These are phyloP conservation scores for Kodamaea fukazawae DNA, from an alignment of 805 yeast genomes.

Conservation along the genomic window DNA sequence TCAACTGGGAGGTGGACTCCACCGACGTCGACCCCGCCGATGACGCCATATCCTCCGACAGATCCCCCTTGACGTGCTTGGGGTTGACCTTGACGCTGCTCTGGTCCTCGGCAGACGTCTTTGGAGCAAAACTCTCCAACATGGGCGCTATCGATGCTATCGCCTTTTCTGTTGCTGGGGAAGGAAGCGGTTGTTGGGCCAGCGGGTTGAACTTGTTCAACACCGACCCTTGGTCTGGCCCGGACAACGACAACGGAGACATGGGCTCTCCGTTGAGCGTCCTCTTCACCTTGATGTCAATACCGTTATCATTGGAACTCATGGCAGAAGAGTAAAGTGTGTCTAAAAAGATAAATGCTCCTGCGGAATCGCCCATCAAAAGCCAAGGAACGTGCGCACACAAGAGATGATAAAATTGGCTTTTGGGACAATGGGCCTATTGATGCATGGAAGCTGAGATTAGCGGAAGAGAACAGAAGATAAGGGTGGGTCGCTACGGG, in stretches of 20 bases:
- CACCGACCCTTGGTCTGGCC: slow-evolving; percentile 1
- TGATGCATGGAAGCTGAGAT: too few species aligned
- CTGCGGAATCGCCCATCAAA: slow-evolving; percentile 1
- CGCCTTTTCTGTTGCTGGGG: slow-evolving; percentile 50
- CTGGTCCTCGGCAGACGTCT: slow-evolving; percentile 47
- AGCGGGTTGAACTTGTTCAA: slow-evolving; percentile 1
- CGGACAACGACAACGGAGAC: slow-evolving; percentile 32
- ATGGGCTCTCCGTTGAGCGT: slow-evolving; percentile 25
- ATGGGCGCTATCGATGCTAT: slow-evolving; percentile 81
- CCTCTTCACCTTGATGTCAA: slow-evolving; percentile 5
- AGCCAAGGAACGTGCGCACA: not conserved
- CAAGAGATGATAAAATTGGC: not conserved
- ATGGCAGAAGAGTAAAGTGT: too few species aligned
- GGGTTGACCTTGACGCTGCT: slow-evolving; percentile 3
- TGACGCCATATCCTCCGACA: not conserved
- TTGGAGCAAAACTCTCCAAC: slow-evolving; percentile 69
- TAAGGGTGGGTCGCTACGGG: too few species aligned
- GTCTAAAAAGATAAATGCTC: not conserved
- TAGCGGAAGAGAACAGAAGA: too few species aligned
- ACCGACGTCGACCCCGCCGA: not conserved
- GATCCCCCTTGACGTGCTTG: not conserved
- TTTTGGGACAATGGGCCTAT: not conserved
- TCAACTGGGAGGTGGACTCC: slow-evolving; percentile 13
- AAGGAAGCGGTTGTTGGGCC: slow-evolving; percentile 14
- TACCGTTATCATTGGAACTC: not conserved